Evolutionary conservation across 2,329 filamentous ascomycete genomes (phyloP).

Genomic region (Colletotrichum sp.): DNA sequence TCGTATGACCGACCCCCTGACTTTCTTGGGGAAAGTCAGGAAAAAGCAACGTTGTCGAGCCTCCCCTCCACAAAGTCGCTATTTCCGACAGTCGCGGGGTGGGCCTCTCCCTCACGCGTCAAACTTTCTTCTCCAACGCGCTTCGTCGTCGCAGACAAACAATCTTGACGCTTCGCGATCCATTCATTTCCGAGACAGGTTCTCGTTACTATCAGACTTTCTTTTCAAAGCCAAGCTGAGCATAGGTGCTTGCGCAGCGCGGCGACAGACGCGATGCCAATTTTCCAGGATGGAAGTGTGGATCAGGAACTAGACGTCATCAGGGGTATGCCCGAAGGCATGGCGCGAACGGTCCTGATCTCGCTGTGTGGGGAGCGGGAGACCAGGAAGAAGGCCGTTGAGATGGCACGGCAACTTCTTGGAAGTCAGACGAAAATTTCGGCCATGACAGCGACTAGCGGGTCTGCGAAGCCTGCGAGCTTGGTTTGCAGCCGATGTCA

Average conservation of each 20-base stretch:
- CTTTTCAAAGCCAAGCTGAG: neutral
- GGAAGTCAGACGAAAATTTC: neutral
- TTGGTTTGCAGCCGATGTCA: neutral
- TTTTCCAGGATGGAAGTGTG: neutral
- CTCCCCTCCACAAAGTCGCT: neutral
- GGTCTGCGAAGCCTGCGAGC: neutral
- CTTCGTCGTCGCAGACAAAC: neutral
- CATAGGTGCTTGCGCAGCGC: neutral
- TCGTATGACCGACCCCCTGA: neutral
- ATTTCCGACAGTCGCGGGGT: neutral
- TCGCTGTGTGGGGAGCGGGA: neutral
- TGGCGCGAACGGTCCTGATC: neutral
- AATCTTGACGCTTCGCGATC: neutral
- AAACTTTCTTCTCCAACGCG: neutral
- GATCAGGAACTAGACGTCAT: neutral
- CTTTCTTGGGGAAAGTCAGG: neutral
- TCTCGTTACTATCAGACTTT: neutral
- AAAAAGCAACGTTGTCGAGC: neutral
- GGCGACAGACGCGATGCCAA: neutral
- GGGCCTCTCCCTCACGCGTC: neutral
- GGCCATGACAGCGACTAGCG: neutral
- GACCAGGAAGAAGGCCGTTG: neutral
- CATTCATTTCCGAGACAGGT: neutral
- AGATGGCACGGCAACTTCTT: neutral
- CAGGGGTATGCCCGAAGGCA: neutral